A percentile compares a stretch with the other conserved stretches of the same genome.
These are phyloP conservation scores for Gnomoniopsis smithogilvyi DNA, from an alignment of 2,329 filamentous ascomycete species.

Conservation along the genomic window DNA sequence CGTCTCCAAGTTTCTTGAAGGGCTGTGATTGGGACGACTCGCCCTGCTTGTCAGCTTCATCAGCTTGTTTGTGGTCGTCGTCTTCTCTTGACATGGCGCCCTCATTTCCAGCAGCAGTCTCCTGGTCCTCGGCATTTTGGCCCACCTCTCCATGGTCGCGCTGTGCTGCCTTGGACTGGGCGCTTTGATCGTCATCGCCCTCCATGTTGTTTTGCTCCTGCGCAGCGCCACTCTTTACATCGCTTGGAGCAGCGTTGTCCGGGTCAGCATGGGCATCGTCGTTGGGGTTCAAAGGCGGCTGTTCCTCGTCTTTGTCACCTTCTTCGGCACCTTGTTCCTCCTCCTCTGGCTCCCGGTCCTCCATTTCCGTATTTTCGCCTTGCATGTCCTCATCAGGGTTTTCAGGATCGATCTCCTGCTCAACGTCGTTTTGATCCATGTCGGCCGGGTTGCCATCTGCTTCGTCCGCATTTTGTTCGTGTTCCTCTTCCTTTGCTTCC, in stretches of 20 bases:
- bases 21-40: constrained; percentile 56
- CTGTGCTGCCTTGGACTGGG: constrained; percentile 58
- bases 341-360: constrained; percentile 26
- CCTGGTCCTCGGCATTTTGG: constrained; percentile 61
- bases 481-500: constrained; percentile 25
- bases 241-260: constrained; percentile 62
- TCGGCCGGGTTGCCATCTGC: constrained; percentile 38
- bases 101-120: constrained; percentile 61
- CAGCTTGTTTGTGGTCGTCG: constrained; percentile 42
- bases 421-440: constrained; percentile 65
- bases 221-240: constrained; percentile 63
- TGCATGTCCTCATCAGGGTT: constrained; percentile 14
- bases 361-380: constrained; percentile 17
- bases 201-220: constrained; percentile 62
- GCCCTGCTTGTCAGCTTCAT: constrained; percentile 42
- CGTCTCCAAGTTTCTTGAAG: constrained; percentile 93
- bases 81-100: constrained; percentile 49
- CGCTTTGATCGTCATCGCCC: constrained; percentile 48
- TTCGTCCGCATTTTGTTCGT: constrained; percentile 27
- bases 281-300: constrained; percentile 31
- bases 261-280: constrained; percentile 51
- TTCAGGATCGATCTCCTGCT: constrained; percentile 37
- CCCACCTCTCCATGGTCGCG: constrained; percentile 65
- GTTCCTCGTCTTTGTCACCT: constrained; percentile 40
- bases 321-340: constrained; percentile 31